These are phyloP conservation scores for Sarocladiaceae sp. DNA, from an alignment of 2,329 filamentous ascomycete species.

Conservation along the genomic window DNA sequence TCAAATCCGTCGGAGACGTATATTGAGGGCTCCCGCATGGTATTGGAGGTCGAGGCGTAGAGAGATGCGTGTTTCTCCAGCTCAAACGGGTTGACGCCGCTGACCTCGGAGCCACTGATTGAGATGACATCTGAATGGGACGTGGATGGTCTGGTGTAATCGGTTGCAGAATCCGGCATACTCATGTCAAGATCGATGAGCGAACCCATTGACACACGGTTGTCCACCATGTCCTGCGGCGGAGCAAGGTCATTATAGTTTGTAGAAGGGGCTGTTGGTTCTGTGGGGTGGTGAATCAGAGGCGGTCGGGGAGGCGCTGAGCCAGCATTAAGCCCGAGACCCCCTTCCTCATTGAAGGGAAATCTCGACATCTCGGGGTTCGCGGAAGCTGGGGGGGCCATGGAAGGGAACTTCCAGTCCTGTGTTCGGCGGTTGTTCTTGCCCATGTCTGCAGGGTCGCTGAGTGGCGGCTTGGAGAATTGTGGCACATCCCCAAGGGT, in stretches of 20 bases:
- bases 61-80: conserved; percentile 57
- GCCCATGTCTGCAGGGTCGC: conserved; percentile 48
- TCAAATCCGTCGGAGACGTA: conserved; percentile 55
- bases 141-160: conserved; percentile 49
- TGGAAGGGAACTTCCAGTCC: conserved; percentile 54
- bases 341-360: conserved; percentile 31
- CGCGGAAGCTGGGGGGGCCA: conserved; percentile 43
- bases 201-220: conserved; percentile 37
- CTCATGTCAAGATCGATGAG: conserved; percentile 52
- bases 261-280: conserved; percentile 38
- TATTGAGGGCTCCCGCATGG: conserved; percentile 49
- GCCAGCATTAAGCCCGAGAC: conserved; percentile 8
- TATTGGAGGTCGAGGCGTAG: conserved; percentile 33
- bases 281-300: conserved; percentile 45
- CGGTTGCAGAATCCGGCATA: conserved; percentile 43
- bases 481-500: conserved; percentile 34
- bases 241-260: conserved; percentile 35
- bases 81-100: conserved; percentile 53
- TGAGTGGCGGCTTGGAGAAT: conserved; percentile 45
- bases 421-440: conserved; percentile 45
- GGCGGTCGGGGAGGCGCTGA: conserved; percentile 32
- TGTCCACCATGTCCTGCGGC: conserved; percentile 22
- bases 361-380: conserved; percentile 48
- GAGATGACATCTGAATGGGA: conserved; percentile 54
- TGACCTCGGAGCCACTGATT: conserved; percentile 49